A percentile compares a stretch with the other conserved stretches of the same genome.
phyloP scores from a whole-genome alignment of 73 alveolate species.

The Symbiodinium pilosum region DNA sequence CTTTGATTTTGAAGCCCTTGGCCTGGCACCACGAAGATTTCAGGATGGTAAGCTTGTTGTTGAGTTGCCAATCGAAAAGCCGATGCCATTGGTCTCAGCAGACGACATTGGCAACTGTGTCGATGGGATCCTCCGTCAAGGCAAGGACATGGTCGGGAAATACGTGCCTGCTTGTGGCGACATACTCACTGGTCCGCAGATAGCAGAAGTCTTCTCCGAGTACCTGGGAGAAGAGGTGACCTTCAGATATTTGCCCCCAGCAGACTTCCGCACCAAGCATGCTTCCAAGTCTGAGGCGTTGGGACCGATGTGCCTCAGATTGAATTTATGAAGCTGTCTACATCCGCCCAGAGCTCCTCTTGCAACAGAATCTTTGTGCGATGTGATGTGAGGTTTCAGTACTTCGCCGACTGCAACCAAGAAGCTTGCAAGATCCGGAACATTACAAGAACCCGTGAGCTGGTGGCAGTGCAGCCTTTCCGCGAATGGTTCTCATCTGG shows the following conservation, averaged over 20 bases:
- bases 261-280: neutral
- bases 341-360: too few relatives aligned
- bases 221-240: constrained; percentile 11
- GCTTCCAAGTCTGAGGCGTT: neutral
- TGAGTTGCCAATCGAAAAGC: neutral
- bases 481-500: neutral
- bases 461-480: neutral
- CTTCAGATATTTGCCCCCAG: neutral
- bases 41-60: neutral
- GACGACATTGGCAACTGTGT: neutral
- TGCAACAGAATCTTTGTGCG: too few relatives aligned
- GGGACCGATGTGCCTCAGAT: neutral
- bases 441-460: neutral
- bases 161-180: neutral
- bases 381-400: neutral
- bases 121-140: neutral
- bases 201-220: neutral
- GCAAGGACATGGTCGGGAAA: neutral
- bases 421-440: constrained; percentile 9
- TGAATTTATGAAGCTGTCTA: neutral
- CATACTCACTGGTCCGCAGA: neutral
- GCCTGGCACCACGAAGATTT: neutral
- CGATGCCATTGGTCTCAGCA: neutral
- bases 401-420: neutral
- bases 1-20: neutral